A percentile compares a stretch with the other conserved stretches of the same genome.
These are phyloP conservation scores for Gaultheria prostrata DNA, from an alignment of 148 eudicot species.

Conservation along the genomic window DNA sequence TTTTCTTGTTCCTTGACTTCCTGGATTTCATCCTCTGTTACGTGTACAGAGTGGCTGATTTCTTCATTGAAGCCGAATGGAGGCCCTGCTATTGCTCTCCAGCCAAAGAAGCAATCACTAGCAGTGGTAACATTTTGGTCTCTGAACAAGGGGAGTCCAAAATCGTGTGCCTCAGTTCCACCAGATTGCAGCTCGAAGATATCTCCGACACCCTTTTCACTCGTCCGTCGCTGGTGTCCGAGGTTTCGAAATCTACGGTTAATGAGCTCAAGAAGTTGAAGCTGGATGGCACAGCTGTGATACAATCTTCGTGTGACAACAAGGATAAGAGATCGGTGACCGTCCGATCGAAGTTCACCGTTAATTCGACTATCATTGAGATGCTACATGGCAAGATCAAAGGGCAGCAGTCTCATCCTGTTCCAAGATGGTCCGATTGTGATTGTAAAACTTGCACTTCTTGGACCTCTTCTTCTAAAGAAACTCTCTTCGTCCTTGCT, in stretches of 20 bases:
- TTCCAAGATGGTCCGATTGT: conserved; percentile 95
- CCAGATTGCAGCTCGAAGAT: conserved; percentile 67
- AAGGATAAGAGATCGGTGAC: not conserved
- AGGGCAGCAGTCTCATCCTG: conserved; percentile 34
- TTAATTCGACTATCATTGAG: conserved; percentile 63
- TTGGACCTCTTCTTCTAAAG: conserved; percentile 59
- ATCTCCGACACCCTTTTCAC: conserved; percentile 83
- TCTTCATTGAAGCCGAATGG: conserved; percentile 73
- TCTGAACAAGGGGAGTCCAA: conserved; percentile 58
- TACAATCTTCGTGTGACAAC: conserved; percentile 14
- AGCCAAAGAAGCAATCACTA: conserved; percentile 36
- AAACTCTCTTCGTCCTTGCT: conserved; percentile 52
- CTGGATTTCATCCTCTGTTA: conserved; percentile 58
- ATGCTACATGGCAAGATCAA: conserved; percentile 66
- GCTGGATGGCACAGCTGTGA: not conserved
- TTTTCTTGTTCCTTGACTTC: conserved; percentile 60
- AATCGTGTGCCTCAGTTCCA: conserved; percentile 45
- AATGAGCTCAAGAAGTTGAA: conserved; percentile 19
- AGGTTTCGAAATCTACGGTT: conserved; percentile 53
- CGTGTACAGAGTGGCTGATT: conserved; percentile 54
- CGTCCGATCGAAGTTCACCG: conserved; percentile 38
- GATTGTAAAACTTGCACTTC: conserved; percentile 67
- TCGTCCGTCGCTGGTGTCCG: conserved; percentile 61
- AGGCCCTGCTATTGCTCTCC: conserved; percentile 74
- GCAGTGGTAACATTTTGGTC: conserved; percentile 63